Evolutionary conservation across 163 green algal genomes (phyloP).

Genomic region (Chlorella variabilis): DNA sequence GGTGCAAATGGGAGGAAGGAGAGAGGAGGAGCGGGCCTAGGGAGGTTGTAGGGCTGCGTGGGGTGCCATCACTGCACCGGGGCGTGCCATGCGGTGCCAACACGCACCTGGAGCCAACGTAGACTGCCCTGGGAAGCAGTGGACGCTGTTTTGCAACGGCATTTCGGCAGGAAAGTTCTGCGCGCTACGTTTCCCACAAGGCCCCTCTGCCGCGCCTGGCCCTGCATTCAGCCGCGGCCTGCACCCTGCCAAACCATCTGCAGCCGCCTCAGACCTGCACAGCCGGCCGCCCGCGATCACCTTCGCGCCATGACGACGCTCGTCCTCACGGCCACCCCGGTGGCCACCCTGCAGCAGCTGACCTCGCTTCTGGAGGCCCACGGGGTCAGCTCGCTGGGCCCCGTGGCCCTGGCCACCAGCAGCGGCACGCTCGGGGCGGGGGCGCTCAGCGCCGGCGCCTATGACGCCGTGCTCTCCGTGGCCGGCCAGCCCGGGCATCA

Average conservation of each 20-base stretch:
- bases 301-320: slow-evolving; percentile 13
- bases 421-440: slow-evolving; percentile 19
- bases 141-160: neutral
- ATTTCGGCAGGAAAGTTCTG: neutral
- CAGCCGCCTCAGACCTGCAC: no score
- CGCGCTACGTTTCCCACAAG: no score
- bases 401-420: slow-evolving; percentile 36
- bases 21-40: no score
- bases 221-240: no score
- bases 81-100: no score
- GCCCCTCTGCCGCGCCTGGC: no score
- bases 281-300: no score
- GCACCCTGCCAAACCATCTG: no score
- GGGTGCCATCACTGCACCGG: neutral
- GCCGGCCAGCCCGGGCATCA: slow-evolving; percentile 37
- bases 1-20: no score
- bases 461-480: slow-evolving; percentile 40
- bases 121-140: neutral
- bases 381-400: neutral
- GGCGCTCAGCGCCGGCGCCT: slow-evolving; percentile 17
- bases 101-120: neutral
- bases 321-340: slow-evolving; percentile 10
- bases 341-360: slow-evolving; percentile 5
- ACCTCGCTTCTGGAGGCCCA: slow-evolving; percentile 21
- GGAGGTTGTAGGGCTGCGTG: no score